Evolutionary conservation across 148 eudicot species (phyloP), one percentile per base, ranked within the genome.

Genomic region (Fagopyrum esculentum): DNA sequence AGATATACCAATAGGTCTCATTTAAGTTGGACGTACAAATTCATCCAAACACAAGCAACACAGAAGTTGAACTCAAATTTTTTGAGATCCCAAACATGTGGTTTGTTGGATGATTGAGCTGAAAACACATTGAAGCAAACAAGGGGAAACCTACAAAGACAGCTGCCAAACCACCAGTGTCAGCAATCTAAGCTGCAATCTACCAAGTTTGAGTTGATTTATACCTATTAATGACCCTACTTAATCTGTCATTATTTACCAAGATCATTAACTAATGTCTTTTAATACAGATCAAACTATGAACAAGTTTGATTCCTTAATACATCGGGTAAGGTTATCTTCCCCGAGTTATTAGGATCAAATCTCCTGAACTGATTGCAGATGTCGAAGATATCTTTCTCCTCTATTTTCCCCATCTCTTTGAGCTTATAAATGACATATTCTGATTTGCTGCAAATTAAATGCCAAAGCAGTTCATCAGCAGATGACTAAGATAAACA

Each of bases 401-500:
- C 86, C 45, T 71, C 81, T 45, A 89, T 82, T 81, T 85, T 89
- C 30, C 89, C 88, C 92, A 88, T 88, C 84, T 88, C 89, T 66
- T 88, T 88, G 15, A 89, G 86, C 84, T 83, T 89, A 83, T 82
- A 85, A 50, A 89, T 66, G 12, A 86, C 79, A 76, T 86, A 89
- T 71, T 89, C 92, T 44, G 90, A 83, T 77, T 89, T 89, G 64
- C 92, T 89, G 89, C 71, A 68, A 43, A 48, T 56, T 13, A 60
- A 82, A 59, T 8, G 35, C 13, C 30, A 54, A 46, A n/a, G 50
- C 54, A 47, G 4, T 35, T 4, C 2, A 48, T 47, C 3, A 71
- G 55, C 16, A 22, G 11, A 45, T 70, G 8, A 19, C 16, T 43
- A 22, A 16, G 2, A 15, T 70, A 4, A 48, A 70, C 26, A 45